Evolutionary conservation across 768 basidiomycete genomes (phyloP), one percentile per base, ranked within the genome.

Genomic region (Phlebiopsis flavidoalba): DNA sequence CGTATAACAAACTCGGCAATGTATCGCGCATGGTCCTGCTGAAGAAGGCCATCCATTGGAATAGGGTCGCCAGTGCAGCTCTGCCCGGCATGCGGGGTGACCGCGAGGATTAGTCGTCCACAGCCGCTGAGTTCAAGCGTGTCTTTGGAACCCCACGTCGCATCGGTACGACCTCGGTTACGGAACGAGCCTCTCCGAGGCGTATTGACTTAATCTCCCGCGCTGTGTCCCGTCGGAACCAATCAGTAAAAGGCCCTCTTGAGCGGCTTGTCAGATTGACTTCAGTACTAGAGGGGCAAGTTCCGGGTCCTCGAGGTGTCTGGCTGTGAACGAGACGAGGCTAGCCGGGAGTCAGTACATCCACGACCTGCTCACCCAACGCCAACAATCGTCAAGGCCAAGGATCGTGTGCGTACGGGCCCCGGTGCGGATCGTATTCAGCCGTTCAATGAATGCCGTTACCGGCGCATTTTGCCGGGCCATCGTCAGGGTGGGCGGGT

Each of bases 91-190:
- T 95, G 93, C 6, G 95, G 89, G 26, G 87, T n/a, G 84, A 14
- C 91, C 94, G 57, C 95, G 83, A 11, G 95, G 95, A 72, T n/a
- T 95, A 98, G 73, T 98, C 95, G 71, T 98, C 95, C 86, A 98
- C 88, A n/a, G 0, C 95, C 95, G 67, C 90, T 93, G 0, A 96
- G n/a, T n/a, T 97, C 59, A 98, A 76, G 43, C 89, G 73, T 96
- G 94, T 26, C 81, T 80, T 67, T 87, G 82, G 7, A 92, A 90
- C 46, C 31, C 95, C 95, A 35, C 96, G 84, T 96, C n/a, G n/a
- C 95, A 98, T 36, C 95, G 83, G 75, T 97, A 98, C 1, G 83
- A n/a, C 95, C 73, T 98, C 95, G 0, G 86, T n/a, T 86, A 55
- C 88, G 80, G 91, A 92, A n/a, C 89, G 84, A 1, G 93, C 88